Evolutionary conservation across 75 land plant species (phyloP).

Genomic region (Isoetes taiwanensis): DNA sequence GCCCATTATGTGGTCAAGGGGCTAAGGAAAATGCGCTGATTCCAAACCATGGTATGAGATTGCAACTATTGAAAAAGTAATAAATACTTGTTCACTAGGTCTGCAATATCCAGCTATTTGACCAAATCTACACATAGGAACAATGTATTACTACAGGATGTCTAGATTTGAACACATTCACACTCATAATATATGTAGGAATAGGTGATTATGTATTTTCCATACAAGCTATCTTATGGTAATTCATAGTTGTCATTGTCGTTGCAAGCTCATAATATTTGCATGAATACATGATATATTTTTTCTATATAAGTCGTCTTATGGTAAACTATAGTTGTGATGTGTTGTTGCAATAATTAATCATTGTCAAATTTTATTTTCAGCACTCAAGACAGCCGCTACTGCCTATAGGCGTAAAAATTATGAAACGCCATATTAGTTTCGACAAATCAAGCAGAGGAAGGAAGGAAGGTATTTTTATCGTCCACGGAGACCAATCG

Average conservation of each 20-base stretch:
- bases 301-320: too few relatives aligned
- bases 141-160: too few relatives aligned
- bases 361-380: neutral
- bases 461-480: too few relatives aligned
- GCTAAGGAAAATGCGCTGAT: slow-evolving; percentile 47
- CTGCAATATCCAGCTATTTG: too few relatives aligned
- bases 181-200: neutral
- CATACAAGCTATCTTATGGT: neutral
- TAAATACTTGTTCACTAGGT: neutral
- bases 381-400: slow-evolving; percentile 84
- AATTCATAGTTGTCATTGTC: neutral
- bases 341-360: neutral
- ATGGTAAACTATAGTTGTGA: too few relatives aligned
- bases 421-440: slow-evolving; percentile 51
- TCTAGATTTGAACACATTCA: too few relatives aligned
- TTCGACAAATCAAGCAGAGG: slow-evolving; percentile 52
- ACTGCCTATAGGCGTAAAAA: slow-evolving; percentile 61
- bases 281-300: too few relatives aligned
- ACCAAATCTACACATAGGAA: too few relatives aligned
- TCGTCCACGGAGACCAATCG: too few relatives aligned
- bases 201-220: too few relatives aligned
- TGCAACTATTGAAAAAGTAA: neutral
- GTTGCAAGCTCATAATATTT: too few relatives aligned
- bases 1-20: slow-evolving; percentile 49
- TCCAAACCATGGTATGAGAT: slow-evolving; percentile 53